Evolutionary conservation across 73 alveolate species (phyloP), one percentile per base, ranked within the genome.

Genomic region (Tetrahymena elliotti): DNA sequence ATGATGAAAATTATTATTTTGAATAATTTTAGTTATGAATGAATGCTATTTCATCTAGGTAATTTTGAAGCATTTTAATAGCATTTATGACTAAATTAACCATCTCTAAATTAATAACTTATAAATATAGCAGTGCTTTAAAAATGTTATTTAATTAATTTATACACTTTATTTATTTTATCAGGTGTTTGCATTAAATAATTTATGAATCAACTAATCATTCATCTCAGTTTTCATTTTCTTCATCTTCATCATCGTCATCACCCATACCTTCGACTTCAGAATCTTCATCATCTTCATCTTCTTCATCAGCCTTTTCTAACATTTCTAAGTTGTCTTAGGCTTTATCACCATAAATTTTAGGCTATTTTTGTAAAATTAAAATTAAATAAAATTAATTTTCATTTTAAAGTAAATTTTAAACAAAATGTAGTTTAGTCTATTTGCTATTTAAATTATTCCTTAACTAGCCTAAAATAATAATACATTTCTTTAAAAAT

Each of bases 201-300:
- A 18, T 68, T 68, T n/a, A 68, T 68, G 36, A 36, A 68, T 24
- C 36, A 31, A 68, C 34, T 18, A n/a, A 68, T 68, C 31, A 68
- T 2, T 8, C n/a, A 6, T n/a, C 88, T 68, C 88, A 68, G 22
- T 68, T 68, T 2, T 68, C 88, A 4, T 68, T 27, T 6, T 68
- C 88, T 27, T 68, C 88, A 18, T 68, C 88, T 68, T 68, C 88
- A 1, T 68, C 88, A 68, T 68, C 88, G 36, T 68, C 88, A 24
- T 68, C 88, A 68, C 88, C 88, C 88, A 68, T 68, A 68, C 88
- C 88, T 68, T 68, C 88, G 20, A 68, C 88, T 68, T 68, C 88
- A 68, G 88, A 68, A 68, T 68, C 88, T 68, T 68, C 88, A 24
- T 68, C 88, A 68, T 68, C 88, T 68, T 68, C 88, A 36, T 68